Evolutionary conservation across 768 basidiomycete species (phyloP).

Genomic region (Hericium coralloides): DNA sequence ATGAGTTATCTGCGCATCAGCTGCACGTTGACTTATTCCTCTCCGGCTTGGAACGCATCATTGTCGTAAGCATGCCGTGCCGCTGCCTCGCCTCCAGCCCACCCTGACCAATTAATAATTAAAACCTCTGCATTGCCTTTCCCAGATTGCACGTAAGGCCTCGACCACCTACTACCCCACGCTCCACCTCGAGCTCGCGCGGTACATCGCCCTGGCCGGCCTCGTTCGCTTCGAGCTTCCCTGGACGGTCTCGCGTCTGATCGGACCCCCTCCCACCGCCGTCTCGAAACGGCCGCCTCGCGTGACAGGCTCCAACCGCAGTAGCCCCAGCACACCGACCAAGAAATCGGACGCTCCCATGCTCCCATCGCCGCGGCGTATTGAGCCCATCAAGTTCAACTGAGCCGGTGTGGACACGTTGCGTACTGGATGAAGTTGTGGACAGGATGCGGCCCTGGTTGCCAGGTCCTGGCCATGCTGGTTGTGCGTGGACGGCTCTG

Average conservation of each 20-base stretch:
- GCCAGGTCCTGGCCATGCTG: no score
- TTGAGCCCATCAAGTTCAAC: conserved; percentile 1
- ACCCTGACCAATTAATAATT: not conserved
- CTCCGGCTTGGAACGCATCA: conserved; percentile 85
- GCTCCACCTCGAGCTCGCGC: conserved; percentile 87
- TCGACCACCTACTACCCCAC: conserved; percentile 91
- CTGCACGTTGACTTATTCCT: conserved; percentile 86
- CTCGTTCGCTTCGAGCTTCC: conserved; percentile 71
- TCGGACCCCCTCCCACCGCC: conserved; percentile 67
- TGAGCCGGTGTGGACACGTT: not conserved
- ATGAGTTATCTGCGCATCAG: conserved; percentile 68
- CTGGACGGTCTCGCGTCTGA: conserved; percentile 68
- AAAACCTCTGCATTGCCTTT: not conserved
- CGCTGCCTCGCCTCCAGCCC: not conserved
- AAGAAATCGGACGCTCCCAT: not conserved
- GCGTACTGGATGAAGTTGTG: no score
- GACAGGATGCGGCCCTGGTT: no score
- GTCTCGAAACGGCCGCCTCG: conserved; percentile 35
- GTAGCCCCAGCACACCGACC: not conserved
- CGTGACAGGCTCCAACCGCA: not conserved
- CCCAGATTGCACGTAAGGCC: conserved; percentile 88
- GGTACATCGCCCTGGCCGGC: conserved; percentile 66
- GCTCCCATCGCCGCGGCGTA: not conserved
- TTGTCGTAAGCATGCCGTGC: conserved; percentile 50
- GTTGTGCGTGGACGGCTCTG: no score